Evolutionary conservation across 2,329 filamentous ascomycete genomes (phyloP).

Genomic region (Xylariaceae sp.): DNA sequence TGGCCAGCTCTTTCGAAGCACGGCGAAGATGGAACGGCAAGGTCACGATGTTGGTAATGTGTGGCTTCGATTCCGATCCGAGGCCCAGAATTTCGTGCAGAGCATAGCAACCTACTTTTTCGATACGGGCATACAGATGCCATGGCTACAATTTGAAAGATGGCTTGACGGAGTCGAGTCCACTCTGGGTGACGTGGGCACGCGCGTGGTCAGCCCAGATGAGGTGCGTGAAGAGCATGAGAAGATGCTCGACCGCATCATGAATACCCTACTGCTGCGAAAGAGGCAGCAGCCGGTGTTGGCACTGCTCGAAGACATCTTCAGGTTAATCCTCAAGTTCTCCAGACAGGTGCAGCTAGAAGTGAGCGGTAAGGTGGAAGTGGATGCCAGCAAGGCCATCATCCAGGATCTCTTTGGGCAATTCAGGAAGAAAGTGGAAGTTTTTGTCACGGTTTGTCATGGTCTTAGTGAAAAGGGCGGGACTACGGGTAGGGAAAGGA

Average conservation of each 20-base stretch:
- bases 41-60: conserved; percentile 39
- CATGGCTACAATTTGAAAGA: conserved; percentile 67
- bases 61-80: conserved; percentile 62
- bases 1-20: conserved; percentile 59
- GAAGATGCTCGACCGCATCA: conserved; percentile 67
- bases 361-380: conserved; percentile 35
- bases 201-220: conserved; percentile 54
- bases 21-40: conserved; percentile 38
- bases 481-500: conserved; percentile 35
- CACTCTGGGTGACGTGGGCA: conserved; percentile 39
- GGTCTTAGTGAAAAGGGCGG: conserved; percentile 62
- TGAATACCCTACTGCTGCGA: conserved; percentile 67
- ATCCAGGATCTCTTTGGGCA: conserved; percentile 52
- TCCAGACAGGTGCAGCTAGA: conserved; percentile 49
- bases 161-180: conserved; percentile 62
- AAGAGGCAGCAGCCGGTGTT: conserved; percentile 71
- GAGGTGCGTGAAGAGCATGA: conserved; percentile 67
- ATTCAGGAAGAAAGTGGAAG: conserved; percentile 67
- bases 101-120: conserved; percentile 74
- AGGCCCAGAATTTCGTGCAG: conserved; percentile 75
- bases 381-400: conserved; percentile 28
- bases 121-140: conserved; percentile 67
- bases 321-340: conserved; percentile 67
- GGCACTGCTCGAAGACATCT: conserved; percentile 71
- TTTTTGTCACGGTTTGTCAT: conserved; percentile 70